Evolutionary conservation across 768 basidiomycete species (phyloP), one percentile per base, ranked within the genome.

Genomic region (Russula ochroleuca): DNA sequence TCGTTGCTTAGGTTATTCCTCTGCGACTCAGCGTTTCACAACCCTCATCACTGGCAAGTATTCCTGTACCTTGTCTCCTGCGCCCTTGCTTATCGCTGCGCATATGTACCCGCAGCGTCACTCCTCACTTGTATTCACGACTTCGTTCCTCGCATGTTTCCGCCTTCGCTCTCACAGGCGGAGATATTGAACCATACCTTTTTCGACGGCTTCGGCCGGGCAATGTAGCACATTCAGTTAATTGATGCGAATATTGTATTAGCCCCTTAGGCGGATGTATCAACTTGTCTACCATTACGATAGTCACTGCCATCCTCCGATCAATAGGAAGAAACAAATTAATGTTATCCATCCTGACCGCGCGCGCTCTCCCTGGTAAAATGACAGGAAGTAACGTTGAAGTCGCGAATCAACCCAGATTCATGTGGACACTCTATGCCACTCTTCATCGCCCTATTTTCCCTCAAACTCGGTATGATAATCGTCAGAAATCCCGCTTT

Each of bases 1-100:
- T 51, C 48, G 50, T 65, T 6, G 64, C 64, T 6, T 65, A 49
- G 14, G 45, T 15, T 10, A 25, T 48, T 48, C 35, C 47, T 45
- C 23, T n/a, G 2, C 5, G 14, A 49, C 3, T 15, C 17, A 28
- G n/a, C 15, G 14, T 21, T 7, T 48, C 45, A 17, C 1, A 8
- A 17, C n/a, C 21, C 3, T 38, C 57, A 37, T 49, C 31, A 37
- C 23, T 6, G 11, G 57, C 7, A 28, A 37, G 57, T 49, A 9
- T 17, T 21, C 17, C n/a, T 48, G 47, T 25, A 15, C 47, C 11
- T 17, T 35, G 1, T 47, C 23, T 11, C 10, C 21, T 2, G n/a
- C n/a, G 10, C 23, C 14, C 14, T 38, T 25, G 37, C 53, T 54
- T 25, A 54, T 37, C 11, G 2, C 28, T 7, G 14, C 19, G 5